phyloP scores from a whole-genome alignment of 257 asterid species.

The Coffea canephora region DNA sequence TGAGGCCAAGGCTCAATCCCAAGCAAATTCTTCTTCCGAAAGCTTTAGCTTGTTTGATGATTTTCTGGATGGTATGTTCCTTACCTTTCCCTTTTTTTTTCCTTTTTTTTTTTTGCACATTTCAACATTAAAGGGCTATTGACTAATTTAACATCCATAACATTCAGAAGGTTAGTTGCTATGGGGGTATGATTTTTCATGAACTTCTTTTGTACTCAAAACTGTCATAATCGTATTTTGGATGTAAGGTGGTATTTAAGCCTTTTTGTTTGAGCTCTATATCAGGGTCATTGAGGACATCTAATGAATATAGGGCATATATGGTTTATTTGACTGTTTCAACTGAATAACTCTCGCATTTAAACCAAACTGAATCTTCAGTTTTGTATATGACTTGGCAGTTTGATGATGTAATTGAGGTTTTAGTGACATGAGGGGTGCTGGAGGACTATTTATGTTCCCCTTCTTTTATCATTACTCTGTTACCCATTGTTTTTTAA shows the following conservation, averaged over 20 bases:
- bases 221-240: background rate
- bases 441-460: background rate
- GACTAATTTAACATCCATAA: background rate
- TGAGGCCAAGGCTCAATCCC: slow-evolving; percentile 73
- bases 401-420: background rate
- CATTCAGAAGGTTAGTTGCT: background rate
- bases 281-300: background rate
- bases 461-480: background rate
- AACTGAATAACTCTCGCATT: background rate
- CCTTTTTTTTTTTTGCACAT: background rate
- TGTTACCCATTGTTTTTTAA: background rate
- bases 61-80: slow-evolving; percentile 47
- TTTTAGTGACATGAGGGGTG: background rate
- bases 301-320: too few relatives aligned
- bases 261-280: background rate
- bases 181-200: background rate
- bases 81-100: background rate
- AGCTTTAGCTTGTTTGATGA: slow-evolving; percentile 33
- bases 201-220: background rate
- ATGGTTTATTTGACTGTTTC: background rate
- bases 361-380: background rate
- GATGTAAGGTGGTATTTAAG: background rate
- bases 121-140: background rate
- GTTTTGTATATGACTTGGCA: background rate
- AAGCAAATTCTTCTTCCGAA: slow-evolving; percentile 35